Conservation (phyloP, 352 stramenopile genomes). For the Phytophthora idaei region DNA sequence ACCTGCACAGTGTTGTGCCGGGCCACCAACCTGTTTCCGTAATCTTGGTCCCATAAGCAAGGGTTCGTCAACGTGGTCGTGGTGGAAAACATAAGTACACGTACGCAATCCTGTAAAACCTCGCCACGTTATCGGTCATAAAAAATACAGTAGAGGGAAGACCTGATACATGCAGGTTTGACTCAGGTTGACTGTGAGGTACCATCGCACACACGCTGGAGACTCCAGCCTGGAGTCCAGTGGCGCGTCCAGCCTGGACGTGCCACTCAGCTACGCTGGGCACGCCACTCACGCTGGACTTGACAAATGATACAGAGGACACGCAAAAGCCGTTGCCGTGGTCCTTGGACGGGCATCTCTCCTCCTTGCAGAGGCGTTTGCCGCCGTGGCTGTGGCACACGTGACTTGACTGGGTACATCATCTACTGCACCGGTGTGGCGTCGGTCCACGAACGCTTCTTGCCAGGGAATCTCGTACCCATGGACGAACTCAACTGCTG, state of each 20-base stretch:
- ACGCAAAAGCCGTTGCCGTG: conserved; percentile 78
- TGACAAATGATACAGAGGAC: conserved; percentile 24
- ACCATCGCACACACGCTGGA: no score
- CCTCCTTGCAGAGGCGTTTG: conserved; percentile 84
- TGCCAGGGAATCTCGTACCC: conserved; percentile 25
- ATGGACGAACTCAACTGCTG: conserved; percentile 31
- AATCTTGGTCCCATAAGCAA: neutral
- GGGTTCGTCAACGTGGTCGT: neutral
- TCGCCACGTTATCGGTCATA: neutral
- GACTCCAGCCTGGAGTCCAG: no score
- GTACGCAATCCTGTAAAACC: neutral
- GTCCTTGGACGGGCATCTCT: conserved; percentile 78
- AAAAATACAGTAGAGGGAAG: no score
- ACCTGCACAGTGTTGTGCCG: no score
- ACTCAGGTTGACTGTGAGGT: no score
- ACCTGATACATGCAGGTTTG: no score
- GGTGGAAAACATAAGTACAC: neutral
- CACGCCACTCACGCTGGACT: neutral
- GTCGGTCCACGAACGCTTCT: conserved; percentile 44
- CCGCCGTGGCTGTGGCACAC: conserved; percentile 79
- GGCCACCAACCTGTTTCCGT: neutral
- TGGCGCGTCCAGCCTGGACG: no score
- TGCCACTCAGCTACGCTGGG: no score
- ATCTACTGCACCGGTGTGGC: conserved; percentile 19
- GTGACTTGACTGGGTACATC: conserved; percentile 26